These are phyloP conservation scores for Aspergillus fumigatus DNA, from an alignment of 2,329 filamentous ascomycete genomes.

Conservation along the genomic window DNA sequence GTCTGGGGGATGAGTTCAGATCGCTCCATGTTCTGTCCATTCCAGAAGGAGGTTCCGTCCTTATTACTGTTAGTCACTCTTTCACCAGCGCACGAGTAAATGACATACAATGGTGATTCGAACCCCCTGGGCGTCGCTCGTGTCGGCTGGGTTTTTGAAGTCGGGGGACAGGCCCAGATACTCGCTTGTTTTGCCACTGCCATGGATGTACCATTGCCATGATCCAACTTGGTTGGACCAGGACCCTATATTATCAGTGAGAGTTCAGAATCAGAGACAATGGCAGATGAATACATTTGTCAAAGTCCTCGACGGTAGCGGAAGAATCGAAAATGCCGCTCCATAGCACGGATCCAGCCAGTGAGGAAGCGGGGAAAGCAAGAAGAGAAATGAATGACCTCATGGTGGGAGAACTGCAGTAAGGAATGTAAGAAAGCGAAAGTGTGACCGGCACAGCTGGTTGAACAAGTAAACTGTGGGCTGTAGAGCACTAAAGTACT, in stretches of 20 bases:
- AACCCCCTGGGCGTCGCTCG: constrained; percentile 58
- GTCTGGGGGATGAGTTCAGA: constrained; percentile 72
- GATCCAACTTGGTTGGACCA: constrained; percentile 65
- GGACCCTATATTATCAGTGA: constrained; percentile 44
- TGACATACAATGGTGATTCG: constrained; percentile 58
- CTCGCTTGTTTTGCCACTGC: constrained; percentile 43
- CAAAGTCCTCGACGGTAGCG: constrained; percentile 18
- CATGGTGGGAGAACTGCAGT: constrained; percentile 3
- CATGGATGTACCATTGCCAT: constrained; percentile 76
- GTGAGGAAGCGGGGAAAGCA: constrained; percentile 10
- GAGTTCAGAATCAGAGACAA: neutral
- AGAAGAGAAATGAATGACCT: constrained; percentile 6
- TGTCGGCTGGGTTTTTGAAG: constrained; percentile 64
- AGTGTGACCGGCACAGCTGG: neutral
- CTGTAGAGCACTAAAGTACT: neutral
- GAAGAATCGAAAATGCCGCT: constrained; percentile 25
- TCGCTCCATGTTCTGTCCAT: constrained; percentile 66
- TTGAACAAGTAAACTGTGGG: neutral
- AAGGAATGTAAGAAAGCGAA: neutral
- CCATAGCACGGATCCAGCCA: constrained; percentile 22
- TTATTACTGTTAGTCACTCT: neutral
- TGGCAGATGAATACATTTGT: constrained; percentile 15
- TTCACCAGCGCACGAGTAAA: neutral
- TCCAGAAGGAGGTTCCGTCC: constrained; percentile 56
- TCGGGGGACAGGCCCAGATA: constrained; percentile 59